A percentile compares a stretch with the other conserved stretches of the same genome.
Conservation (phyloP, 2,329 filamentous ascomycete species). For the Pseudogymnoascus sp. region DNA sequence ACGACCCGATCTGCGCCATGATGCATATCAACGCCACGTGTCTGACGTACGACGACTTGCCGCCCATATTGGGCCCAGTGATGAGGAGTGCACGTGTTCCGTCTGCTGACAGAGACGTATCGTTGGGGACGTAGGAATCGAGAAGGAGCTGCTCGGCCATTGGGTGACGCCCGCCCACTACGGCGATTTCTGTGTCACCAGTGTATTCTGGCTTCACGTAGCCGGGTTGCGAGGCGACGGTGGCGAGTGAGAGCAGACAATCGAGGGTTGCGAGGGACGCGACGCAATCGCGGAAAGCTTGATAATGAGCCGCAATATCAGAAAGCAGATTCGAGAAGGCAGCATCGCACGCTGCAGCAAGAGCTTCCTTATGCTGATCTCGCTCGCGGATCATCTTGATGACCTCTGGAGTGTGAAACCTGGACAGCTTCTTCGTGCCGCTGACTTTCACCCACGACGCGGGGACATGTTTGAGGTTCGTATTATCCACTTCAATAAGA, state of each 20-base stretch:
- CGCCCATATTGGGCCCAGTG: slow-evolving; percentile 97
- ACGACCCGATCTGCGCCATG: slow-evolving; percentile 91
- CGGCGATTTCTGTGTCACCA: slow-evolving; percentile 57
- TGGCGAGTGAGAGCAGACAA: slow-evolving; percentile 79
- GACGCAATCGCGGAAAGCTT: slow-evolving; percentile 80
- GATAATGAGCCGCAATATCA: slow-evolving; percentile 76
- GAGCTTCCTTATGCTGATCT: slow-evolving; percentile 88
- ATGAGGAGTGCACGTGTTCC: slow-evolving; percentile 59
- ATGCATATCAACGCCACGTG: slow-evolving; percentile 86
- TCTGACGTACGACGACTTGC: slow-evolving; percentile 95
- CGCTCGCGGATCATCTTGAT: slow-evolving; percentile 75
- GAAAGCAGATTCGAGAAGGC: slow-evolving; percentile 68
- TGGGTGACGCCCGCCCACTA: slow-evolving; percentile 75
- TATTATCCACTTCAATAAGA: slow-evolving; percentile 83
- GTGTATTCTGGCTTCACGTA: slow-evolving; percentile 72
- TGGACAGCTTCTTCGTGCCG: slow-evolving; percentile 83
- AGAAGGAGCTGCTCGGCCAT: slow-evolving; percentile 91
- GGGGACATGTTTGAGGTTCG: slow-evolving; percentile 75
- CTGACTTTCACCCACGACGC: slow-evolving; percentile 94
- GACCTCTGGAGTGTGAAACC: slow-evolving; percentile 92
- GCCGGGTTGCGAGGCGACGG: slow-evolving; percentile 76
- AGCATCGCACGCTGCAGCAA: slow-evolving; percentile 82
- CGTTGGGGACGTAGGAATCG: slow-evolving; percentile 85
- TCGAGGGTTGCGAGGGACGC: slow-evolving; percentile 81
- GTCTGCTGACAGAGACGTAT: slow-evolving; percentile 62